Evolutionary conservation across 2,329 filamentous ascomycete species (phyloP).

Genomic region (Calonectria ilicicola): DNA sequence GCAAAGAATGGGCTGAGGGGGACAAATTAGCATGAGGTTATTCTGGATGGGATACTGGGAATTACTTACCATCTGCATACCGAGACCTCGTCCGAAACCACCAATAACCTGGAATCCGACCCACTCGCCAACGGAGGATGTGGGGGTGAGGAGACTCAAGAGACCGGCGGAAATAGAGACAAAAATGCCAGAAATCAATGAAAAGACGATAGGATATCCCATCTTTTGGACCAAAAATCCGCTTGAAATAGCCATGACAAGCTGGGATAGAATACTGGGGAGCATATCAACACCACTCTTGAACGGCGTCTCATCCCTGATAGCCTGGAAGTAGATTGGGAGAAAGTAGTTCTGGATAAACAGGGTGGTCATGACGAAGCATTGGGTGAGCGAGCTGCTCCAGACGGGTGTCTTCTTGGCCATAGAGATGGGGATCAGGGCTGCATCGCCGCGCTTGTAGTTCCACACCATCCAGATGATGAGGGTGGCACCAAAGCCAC

Average conservation of each 20-base stretch:
- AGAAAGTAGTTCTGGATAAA: background rate
- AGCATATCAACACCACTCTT: slow-evolving; percentile 1
- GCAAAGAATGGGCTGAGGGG: background rate
- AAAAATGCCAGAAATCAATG: background rate
- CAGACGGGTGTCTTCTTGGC: background rate
- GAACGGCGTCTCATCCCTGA: background rate
- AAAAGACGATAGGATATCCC: background rate
- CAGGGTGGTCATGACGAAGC: background rate
- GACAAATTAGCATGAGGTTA: background rate
- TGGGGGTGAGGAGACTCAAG: background rate
- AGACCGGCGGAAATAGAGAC: background rate
- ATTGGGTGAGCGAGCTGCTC: background rate
- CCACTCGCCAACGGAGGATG: background rate
- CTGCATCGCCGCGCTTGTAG: background rate
- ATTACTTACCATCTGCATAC: background rate
- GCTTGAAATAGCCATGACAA: background rate
- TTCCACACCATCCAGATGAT: background rate
- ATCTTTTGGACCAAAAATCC: background rate
- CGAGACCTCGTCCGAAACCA: background rate
- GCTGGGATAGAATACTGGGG: background rate
- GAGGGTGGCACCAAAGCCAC: slow-evolving; percentile 29
- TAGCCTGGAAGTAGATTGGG: slow-evolving; percentile 1
- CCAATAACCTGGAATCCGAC: background rate
- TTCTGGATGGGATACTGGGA: too few species aligned
- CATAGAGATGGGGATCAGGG: slow-evolving; percentile 5